A percentile compares a stretch with the other conserved stretches of the same genome.
These are phyloP conservation scores for Lactarius sanguifluus DNA, from an alignment of 768 basidiomycete species.

Conservation along the genomic window DNA sequence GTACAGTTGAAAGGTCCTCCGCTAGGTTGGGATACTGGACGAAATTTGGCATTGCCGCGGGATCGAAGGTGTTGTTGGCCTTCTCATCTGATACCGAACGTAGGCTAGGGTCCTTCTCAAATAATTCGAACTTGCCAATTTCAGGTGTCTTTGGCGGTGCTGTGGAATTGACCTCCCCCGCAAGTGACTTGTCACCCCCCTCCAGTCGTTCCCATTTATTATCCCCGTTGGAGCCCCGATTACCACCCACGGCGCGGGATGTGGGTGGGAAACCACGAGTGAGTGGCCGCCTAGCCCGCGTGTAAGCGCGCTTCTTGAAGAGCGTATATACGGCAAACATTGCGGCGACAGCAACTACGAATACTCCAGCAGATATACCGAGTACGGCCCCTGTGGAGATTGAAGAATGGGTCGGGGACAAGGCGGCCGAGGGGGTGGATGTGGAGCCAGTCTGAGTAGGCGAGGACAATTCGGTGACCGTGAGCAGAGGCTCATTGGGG, in stretches of 20 bases:
- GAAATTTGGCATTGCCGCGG: constrained; percentile 29
- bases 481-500: not conserved
- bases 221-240: not conserved
- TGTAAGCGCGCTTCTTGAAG: constrained; percentile 14
- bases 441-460: not conserved
- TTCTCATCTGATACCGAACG: constrained; percentile 27
- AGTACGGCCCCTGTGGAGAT: constrained; percentile 25
- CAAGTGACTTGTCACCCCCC: not conserved
- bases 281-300: constrained; percentile 1
- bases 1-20: constrained; percentile 2
- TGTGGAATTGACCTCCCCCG: not conserved
- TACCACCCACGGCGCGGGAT: not conserved
- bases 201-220: constrained; percentile 17
- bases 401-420: constrained; percentile 2
- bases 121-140: constrained; percentile 18
- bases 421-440: not conserved
- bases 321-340: constrained; percentile 19
- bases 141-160: constrained; percentile 6
- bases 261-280: constrained; percentile 16
- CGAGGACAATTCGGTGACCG: constrained; percentile 1
- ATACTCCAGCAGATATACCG: constrained; percentile 23
- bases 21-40: constrained; percentile 15
- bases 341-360: constrained; percentile 13
- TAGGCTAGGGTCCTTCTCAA: constrained; percentile 28
- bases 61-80: constrained; percentile 23